Conservation (phyloP, 768 basidiomycete genomes). For the Termitomyces sp. region DNA sequence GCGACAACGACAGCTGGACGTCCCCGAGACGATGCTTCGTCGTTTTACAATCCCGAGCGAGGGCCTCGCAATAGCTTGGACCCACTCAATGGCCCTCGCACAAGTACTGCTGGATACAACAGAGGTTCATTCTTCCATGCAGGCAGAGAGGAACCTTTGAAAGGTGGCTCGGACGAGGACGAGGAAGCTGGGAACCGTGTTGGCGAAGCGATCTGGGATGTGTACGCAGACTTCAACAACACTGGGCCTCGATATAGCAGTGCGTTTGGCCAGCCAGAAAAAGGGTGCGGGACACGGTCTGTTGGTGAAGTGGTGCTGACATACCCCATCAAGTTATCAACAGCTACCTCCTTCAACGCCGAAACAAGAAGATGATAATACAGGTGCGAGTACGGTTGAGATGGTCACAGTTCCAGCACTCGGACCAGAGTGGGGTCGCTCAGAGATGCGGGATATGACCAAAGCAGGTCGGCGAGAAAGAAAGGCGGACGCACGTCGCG, state of each 20-base stretch:
- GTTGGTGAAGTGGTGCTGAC: constrained; percentile 2
- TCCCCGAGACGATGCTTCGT: constrained; percentile 61
- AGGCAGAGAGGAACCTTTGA: constrained; percentile 72
- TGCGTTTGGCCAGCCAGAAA: constrained; percentile 40
- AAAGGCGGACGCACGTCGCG: constrained; percentile 43
- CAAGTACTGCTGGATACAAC: constrained; percentile 67
- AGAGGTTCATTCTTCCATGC: constrained; percentile 59
- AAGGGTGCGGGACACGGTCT: constrained; percentile 35
- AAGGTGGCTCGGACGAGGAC: constrained; percentile 73
- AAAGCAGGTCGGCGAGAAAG: constrained; percentile 64
- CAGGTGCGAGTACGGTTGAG: constrained; percentile 55
- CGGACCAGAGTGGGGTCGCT: constrained; percentile 83
- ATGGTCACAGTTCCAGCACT: constrained; percentile 90
- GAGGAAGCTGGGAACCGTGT: constrained; percentile 29
- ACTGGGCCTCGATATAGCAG: constrained; percentile 71
- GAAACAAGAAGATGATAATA: constrained; percentile 32
- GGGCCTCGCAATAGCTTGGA: constrained; percentile 45
- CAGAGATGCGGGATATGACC: constrained; percentile 75
- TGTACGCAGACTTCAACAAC: constrained; percentile 90
- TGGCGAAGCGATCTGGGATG: constrained; percentile 59
- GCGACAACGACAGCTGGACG: constrained; percentile 30
- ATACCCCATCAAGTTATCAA: constrained; percentile 33
- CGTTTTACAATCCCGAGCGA: constrained; percentile 55
- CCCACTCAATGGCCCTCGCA: constrained; percentile 30
- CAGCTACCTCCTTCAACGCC: constrained; percentile 32